phyloP scores from a whole-genome alignment of 805 yeast species.

The Starmerella cellae region DNA sequence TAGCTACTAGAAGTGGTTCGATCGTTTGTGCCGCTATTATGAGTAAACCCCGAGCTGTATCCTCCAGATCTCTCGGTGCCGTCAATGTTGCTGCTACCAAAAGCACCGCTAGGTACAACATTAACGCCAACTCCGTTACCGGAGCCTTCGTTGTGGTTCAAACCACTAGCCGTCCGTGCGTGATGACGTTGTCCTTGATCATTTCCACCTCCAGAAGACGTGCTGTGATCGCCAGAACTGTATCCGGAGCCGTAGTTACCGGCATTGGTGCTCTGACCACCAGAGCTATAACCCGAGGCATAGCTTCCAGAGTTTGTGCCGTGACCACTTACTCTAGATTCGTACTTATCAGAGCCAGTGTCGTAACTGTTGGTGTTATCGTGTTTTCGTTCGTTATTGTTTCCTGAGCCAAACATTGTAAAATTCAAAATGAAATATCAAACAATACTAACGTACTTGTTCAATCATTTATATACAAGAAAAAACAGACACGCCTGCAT shows the following conservation, averaged over 20 bases:
- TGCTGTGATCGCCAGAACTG: background rate
- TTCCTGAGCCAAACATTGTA: background rate
- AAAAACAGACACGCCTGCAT: too few relatives aligned
- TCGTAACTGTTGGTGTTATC: background rate
- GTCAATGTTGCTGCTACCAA: conserved; percentile 1
- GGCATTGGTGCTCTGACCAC: background rate
- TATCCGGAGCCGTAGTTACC: background rate
- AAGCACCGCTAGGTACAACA: background rate
- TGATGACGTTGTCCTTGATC: too few relatives aligned
- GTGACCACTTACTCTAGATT: background rate
- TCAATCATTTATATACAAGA: too few relatives aligned
- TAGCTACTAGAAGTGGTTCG: too few relatives aligned
- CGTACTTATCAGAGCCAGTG: conserved; percentile 1
- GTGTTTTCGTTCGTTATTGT: background rate
- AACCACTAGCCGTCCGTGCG: too few relatives aligned
- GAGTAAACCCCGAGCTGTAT: background rate
- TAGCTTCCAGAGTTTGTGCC: too few relatives aligned
- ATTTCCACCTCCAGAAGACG: background rate
- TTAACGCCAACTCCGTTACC: background rate
- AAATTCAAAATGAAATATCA: too few relatives aligned
- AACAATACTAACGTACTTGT: too few relatives aligned
- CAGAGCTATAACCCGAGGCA: background rate
- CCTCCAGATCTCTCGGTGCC: background rate
- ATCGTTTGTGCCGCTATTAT: too few relatives aligned
- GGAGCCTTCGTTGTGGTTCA: too few relatives aligned